A percentile compares a stretch with the other conserved stretches of the same genome.
Evolutionary conservation across 179 eudicot species (phyloP).

Genomic region (Nepenthes alata): DNA sequence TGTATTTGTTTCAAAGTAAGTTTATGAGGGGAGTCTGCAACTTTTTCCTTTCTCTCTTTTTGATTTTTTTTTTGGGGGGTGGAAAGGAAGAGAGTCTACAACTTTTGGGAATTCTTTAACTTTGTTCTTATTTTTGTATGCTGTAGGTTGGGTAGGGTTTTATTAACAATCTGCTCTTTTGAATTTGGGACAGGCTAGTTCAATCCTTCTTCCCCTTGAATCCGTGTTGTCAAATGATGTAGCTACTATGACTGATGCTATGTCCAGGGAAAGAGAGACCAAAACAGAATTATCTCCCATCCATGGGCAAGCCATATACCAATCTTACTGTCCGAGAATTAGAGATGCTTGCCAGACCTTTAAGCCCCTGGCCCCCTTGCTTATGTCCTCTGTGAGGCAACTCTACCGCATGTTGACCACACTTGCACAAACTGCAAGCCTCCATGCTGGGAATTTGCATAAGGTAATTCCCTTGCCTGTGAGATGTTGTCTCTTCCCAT

Average conservation of each 20-base stretch:
- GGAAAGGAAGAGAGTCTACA: neutral
- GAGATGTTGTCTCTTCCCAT: constrained; percentile 1
- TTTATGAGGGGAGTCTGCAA: no score
- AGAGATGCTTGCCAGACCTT: constrained; percentile 59
- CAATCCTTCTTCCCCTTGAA: constrained; percentile 81
- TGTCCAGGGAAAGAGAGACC: constrained; percentile 69
- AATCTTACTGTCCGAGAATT: constrained; percentile 61
- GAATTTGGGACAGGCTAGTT: constrained; percentile 54
- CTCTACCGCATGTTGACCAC: constrained; percentile 66
- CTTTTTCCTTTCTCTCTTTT: no score
- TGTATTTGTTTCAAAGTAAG: neutral
- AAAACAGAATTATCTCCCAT: constrained; percentile 70
- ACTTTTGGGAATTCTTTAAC: neutral
- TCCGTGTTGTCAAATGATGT: constrained; percentile 82
- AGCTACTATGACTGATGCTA: constrained; percentile 91
- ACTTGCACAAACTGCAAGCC: constrained; percentile 82
- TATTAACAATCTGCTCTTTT: neutral
- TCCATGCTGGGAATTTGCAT: constrained; percentile 95
- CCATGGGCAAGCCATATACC: constrained; percentile 97
- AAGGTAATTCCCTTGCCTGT: constrained; percentile 41
- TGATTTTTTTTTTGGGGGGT: neutral
- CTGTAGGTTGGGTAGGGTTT: neutral
- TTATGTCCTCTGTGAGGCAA: constrained; percentile 64
- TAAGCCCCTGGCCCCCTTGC: constrained; percentile 62
- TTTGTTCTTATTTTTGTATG: neutral